Evolutionary conservation across 2,329 filamentous ascomycete species (phyloP).

Genomic region (Neurospora crassa): DNA sequence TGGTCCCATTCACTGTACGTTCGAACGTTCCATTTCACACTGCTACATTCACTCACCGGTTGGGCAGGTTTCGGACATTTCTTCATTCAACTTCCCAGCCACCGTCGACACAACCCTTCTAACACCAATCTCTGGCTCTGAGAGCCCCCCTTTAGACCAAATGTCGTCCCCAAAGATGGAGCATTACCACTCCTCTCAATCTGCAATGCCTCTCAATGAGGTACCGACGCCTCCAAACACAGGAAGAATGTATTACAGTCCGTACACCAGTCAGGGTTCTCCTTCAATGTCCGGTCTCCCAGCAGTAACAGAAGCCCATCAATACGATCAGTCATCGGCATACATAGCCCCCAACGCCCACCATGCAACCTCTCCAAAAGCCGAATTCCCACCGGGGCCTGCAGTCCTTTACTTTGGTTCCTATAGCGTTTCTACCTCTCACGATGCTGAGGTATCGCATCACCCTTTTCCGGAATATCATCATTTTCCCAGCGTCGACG

Average conservation of each 20-base stretch:
- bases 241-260: constrained; percentile 34
- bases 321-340: constrained; percentile 25
- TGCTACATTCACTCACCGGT: constrained; percentile 8
- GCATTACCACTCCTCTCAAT: constrained; percentile 29
- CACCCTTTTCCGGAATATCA: constrained; percentile 19
- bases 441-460: constrained; percentile 21
- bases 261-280: constrained; percentile 34
- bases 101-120: constrained; percentile 33
- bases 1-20: constrained; percentile 18
- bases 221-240: constrained; percentile 39
- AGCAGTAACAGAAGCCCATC: constrained; percentile 24
- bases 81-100: constrained; percentile 28
- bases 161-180: constrained; percentile 28
- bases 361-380: constrained; percentile 22
- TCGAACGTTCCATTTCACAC: neutral
- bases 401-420: constrained; percentile 26
- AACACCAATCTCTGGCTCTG: constrained; percentile 41
- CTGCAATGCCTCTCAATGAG: constrained; percentile 28
- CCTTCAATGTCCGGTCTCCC: constrained; percentile 37
- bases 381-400: constrained; percentile 25
- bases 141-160: constrained; percentile 38
- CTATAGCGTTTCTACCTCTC: constrained; percentile 27
- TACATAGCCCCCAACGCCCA: constrained; percentile 27
- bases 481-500: constrained; percentile 10
- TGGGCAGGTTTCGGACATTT: constrained; percentile 22